phyloP scores from a whole-genome alignment of 2,329 filamentous ascomycete genomes.

The Cadophora malorum region DNA sequence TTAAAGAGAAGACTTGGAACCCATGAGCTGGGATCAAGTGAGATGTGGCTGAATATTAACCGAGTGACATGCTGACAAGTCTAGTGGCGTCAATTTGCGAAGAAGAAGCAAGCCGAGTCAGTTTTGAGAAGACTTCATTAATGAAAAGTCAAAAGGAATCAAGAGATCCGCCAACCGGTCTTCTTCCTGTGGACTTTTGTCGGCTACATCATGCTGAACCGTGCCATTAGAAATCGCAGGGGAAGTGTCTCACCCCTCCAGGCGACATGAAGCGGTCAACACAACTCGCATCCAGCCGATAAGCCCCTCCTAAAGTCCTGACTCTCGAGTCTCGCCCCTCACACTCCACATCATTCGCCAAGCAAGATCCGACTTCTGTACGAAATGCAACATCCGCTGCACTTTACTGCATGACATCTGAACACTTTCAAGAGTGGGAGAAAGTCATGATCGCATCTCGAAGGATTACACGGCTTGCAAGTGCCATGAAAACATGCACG shows the following conservation, averaged over 20 bases:
- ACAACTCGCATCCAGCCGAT: neutral
- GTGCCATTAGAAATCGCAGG: neutral
- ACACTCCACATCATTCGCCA: constrained; percentile 4
- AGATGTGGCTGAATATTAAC: neutral
- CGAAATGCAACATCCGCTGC: constrained; percentile 5
- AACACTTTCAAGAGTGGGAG: constrained; percentile 10
- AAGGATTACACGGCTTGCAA: neutral
- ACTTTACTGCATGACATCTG: neutral
- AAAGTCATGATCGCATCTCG: constrained; percentile 7
- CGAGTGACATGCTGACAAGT: neutral
- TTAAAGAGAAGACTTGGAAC: neutral
- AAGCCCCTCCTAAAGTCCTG: neutral
- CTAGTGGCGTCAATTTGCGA: constrained; percentile 1
- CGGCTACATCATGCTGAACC: neutral
- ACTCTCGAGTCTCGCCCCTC: neutral
- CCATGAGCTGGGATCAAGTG: neutral
- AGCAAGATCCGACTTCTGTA: constrained; percentile 3
- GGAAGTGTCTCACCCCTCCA: neutral
- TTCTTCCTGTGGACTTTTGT: neutral
- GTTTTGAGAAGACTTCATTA: neutral
- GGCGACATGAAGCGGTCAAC: constrained; percentile 8
- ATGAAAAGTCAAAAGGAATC: neutral
- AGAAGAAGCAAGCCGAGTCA: neutral
- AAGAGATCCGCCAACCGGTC: neutral
- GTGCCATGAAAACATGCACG: neutral